Percentiles rank a stretch among this genome's conserved stretches.
Conservation (phyloP, 306 rosid genomes). For the Sicyos baderoa region DNA sequence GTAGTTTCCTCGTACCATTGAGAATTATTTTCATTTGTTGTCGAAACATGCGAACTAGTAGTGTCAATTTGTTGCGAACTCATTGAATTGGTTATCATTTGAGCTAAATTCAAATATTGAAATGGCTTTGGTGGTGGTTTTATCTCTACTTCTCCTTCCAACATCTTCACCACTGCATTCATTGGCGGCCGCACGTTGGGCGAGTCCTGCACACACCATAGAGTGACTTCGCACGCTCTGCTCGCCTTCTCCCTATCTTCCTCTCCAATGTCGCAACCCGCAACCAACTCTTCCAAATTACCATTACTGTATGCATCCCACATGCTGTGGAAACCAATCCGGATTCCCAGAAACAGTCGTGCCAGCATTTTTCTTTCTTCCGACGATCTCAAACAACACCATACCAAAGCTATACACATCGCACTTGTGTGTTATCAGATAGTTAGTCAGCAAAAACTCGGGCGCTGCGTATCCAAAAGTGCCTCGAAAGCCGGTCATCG, state of each 20-base stretch:
- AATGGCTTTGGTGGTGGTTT: constrained; percentile 35
- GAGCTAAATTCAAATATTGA: constrained; percentile 19
- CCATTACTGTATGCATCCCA: constrained; percentile 31
- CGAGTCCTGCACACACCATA: constrained; percentile 40
- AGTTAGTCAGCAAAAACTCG: constrained; percentile 39
- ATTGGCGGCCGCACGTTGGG: constrained; percentile 42
- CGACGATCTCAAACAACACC: constrained; percentile 25
- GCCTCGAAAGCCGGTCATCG: constrained; percentile 42
- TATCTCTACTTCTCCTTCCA: constrained; percentile 45
- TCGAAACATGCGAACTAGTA: not conserved
- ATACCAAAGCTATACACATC: too few species aligned
- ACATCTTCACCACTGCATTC: constrained; percentile 43
- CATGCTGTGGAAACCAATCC: constrained; percentile 44
- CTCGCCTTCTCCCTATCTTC: constrained; percentile 25
- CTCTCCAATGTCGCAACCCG: constrained; percentile 32
- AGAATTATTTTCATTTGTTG: not conserved
- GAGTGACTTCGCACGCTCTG: constrained; percentile 35
- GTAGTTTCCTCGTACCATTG: constrained; percentile 3
- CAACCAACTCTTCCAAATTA: constrained; percentile 16
- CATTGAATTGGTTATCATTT: not conserved
- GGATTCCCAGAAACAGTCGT: constrained; percentile 21
- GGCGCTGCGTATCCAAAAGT: constrained; percentile 51
- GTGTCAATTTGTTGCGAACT: not conserved
- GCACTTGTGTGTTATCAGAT: constrained; percentile 31
- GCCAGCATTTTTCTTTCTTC: constrained; percentile 38